Percentiles rank a stretch among this genome's conserved stretches.
Evolutionary conservation across 1,284 basidiomycete species (phyloP).

Genomic region (Cyathus pygmaeus): DNA sequence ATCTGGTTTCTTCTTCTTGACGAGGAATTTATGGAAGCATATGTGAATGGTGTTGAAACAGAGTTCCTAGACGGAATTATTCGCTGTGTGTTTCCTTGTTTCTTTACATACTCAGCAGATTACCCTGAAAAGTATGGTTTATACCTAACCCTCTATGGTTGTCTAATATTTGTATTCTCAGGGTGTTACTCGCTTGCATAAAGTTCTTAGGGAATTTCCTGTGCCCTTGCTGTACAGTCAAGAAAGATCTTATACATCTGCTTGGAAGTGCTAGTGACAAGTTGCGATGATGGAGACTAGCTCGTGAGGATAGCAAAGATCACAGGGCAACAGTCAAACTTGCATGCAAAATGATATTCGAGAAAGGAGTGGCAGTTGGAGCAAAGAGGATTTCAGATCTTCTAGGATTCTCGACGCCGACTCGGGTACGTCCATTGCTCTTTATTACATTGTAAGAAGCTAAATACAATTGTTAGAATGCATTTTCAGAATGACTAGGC

Average conservation of each 20-base stretch:
- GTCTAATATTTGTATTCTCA: conserved; percentile 11
- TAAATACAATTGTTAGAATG: conserved; percentile 18
- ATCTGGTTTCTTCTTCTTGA: conserved; percentile 35
- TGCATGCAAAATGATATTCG: conserved; percentile 18
- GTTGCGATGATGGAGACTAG: background rate
- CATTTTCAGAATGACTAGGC: conserved; percentile 19
- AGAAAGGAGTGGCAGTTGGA: conserved; percentile 10
- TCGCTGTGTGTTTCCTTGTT: conserved; percentile 37
- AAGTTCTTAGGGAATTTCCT: conserved; percentile 31
- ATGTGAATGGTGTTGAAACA: conserved; percentile 36
- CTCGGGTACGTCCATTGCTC: conserved; percentile 15
- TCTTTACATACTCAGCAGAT: conserved; percentile 51
- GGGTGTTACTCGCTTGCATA: conserved; percentile 38
- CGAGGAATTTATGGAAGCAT: conserved; percentile 37
- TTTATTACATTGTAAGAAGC: background rate
- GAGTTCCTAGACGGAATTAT: conserved; percentile 40
- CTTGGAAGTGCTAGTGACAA: conserved; percentile 30
- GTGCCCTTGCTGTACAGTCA: conserved; percentile 36
- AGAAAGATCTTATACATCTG: conserved; percentile 19
- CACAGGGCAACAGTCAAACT: conserved; percentile 9
- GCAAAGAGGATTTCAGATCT: conserved; percentile 8
- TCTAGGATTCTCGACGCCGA: conserved; percentile 10
- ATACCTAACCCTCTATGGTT: background rate
- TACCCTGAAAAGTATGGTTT: conserved; percentile 50
- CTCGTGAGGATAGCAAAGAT: conserved; percentile 9